Percentiles rank a stretch among this genome's conserved stretches.
Conservation (phyloP, 2,329 filamentous ascomycete genomes). For the Dactylonectria estremocensis region DNA sequence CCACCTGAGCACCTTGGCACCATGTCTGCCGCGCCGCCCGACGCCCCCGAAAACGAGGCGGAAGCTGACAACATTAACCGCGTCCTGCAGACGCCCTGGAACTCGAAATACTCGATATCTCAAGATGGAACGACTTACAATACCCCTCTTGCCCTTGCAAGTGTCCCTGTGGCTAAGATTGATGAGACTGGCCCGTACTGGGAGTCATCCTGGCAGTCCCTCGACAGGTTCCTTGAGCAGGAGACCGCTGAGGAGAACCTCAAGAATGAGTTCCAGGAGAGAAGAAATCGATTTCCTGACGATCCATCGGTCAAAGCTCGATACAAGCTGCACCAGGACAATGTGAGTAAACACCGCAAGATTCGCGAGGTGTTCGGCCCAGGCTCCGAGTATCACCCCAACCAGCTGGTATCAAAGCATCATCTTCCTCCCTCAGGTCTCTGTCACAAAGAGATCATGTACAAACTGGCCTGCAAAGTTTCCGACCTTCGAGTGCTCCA, state of each 20-base stretch:
- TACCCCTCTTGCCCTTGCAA: conserved; percentile 43
- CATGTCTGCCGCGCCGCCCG: not conserved
- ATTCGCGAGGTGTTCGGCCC: conserved; percentile 54
- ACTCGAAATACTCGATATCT: conserved; percentile 39
- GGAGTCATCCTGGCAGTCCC: conserved; percentile 50
- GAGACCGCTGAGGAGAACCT: conserved; percentile 42
- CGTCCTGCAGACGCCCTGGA: conserved; percentile 37
- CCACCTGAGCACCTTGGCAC: not conserved
- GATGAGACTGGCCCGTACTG: conserved; percentile 51
- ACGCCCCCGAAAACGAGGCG: not conserved
- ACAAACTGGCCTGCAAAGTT: conserved; percentile 54
- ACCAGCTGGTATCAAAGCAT: conserved; percentile 54
- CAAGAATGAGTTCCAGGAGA: not conserved
- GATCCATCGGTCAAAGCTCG: conserved; percentile 26
- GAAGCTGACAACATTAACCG: not conserved
- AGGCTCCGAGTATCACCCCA: conserved; percentile 52
- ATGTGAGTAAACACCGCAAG: conserved; percentile 53
- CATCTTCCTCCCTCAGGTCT: conserved; percentile 52
- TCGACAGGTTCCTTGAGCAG: conserved; percentile 48
- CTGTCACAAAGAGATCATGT: conserved; percentile 55
- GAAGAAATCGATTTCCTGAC: conserved; percentile 14
- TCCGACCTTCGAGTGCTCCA: conserved; percentile 50
- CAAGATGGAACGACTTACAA: conserved; percentile 44
- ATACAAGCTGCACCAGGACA: conserved; percentile 49
- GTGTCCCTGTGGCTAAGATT: conserved; percentile 49